A percentile compares a stretch with the other conserved stretches of the same genome.
Conservation (phyloP, 257 asterid genomes). For the Ilex aquifolium region DNA sequence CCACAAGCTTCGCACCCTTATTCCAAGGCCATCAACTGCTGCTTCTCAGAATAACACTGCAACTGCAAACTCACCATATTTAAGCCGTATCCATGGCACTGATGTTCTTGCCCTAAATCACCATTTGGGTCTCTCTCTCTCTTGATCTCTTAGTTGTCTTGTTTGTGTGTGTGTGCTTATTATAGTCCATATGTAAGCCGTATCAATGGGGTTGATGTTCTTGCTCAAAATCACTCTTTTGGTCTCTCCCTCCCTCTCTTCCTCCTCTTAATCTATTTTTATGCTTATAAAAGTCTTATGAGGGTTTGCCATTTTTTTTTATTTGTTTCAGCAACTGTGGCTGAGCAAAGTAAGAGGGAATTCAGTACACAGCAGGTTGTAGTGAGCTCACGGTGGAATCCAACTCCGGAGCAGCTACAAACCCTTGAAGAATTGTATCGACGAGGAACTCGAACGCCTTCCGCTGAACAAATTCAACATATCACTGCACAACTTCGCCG, state of each 20-base stretch:
- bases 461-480: constrained; percentile 89
- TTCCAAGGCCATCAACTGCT: constrained; percentile 42
- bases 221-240: constrained; percentile 74
- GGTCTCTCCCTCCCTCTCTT: constrained; percentile 6
- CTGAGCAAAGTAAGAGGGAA: constrained; percentile 65
- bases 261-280: background rate
- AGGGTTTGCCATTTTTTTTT: background rate
- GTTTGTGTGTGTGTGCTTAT: background rate
- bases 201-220: constrained; percentile 46
- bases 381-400: constrained; percentile 92
- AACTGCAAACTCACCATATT: constrained; percentile 31
- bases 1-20: constrained; percentile 56
- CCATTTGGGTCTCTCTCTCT: constrained; percentile 42
- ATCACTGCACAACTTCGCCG: constrained; percentile 74
- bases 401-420: constrained; percentile 89
- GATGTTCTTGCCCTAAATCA: constrained; percentile 70
- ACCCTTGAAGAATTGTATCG: constrained; percentile 74
- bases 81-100: constrained; percentile 41
- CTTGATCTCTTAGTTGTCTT: background rate
- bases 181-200: constrained; percentile 30
- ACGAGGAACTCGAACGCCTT: constrained; percentile 77
- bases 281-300: background rate
- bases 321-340: constrained; percentile 37
- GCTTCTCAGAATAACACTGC: constrained; percentile 4
- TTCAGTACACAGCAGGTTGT: constrained; percentile 61